Evolutionary conservation across 139 green algal genomes (phyloP), one percentile per base, ranked within the genome.

Genomic region (Auxenochlorella protothecoides): DNA sequence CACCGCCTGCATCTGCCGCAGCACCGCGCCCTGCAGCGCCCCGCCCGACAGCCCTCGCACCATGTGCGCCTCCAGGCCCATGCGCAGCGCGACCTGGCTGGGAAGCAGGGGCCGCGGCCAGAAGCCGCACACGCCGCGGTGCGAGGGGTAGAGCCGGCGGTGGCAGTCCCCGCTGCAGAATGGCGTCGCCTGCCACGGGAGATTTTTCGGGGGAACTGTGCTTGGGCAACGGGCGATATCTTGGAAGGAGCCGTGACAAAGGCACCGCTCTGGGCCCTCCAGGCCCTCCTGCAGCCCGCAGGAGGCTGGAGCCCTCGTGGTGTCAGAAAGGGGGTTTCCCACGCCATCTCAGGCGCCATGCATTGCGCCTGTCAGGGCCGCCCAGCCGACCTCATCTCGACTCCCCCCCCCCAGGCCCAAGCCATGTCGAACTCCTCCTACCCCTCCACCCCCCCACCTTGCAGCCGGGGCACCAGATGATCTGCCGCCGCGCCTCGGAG

Each of bases 41-140:
- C 63, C 54, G 63, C 75, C 75, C 5, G 59, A 68, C 16, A 73
- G 69, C 44, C 75, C 75, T 56, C 70, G 68, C 65, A 79, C 75
- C 3, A 59, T 72, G 75, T 79, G 69, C 44, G 66, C 69, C 75
- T 79, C 75, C 51, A 79, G 59, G 2, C 63, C 75, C 69, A 74
- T 70, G 27, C 75, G 63, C 66, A 79, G 75, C 53, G 71, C 75
- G 15, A 79, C 73, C 69, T 78, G 75, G 63, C 56, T 71, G 63
- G 71, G 70, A 59, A 79, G 71, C 71, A 79, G 75, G 60, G 75
- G 75, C 66, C 71, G 70, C 53, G 75, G 75, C 68, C 70, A 76
- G 66, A 51, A 71, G 71, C 14, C 55, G 71, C 75, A 79, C 15
- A 79, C 75, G 12, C 53, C 70, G 53, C 71, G 69, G 66, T 79